Evolutionary conservation across 129 eudicot species (phyloP), one percentile per base, ranked within the genome.

Genomic region (Flaveria bidentis): DNA sequence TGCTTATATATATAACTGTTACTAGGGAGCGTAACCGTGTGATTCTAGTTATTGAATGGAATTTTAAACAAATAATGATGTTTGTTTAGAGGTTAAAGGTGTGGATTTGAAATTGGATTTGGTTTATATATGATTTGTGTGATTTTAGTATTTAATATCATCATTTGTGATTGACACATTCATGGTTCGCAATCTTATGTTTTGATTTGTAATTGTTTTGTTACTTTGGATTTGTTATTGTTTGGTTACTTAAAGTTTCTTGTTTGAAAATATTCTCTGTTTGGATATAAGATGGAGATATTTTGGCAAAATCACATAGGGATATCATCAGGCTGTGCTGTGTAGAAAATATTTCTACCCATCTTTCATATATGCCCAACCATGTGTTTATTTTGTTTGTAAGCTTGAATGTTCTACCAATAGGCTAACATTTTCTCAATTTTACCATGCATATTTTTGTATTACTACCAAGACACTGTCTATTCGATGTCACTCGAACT

Each of bases 61-160:
- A 42, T 42, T 67, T 41, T 67, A 36, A 67, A 67, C 53, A 42
- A 67, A 41, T 44, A 58, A 47, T 55, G 18, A 53, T 39, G 65
- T 36, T 73, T 58, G 67, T 73, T 26, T 73, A 53, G 67, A 73
- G 26, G 1, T 33, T 28, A n/a, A 5, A 62, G 15, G 63, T 56
- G 67, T 73, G 67, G 77, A 56, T 55, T 73, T 56, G 8, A 55
- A 12, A 18, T 73, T 39, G 53, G 52, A 33, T 73, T 39, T 39
- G 77, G 56, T 68, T 20, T 68, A 44, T 44, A 20, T n/a, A 39
- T 71, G 50, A 52, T n/a, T 56, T 55, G 67, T 55, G 76, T 73
- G 77, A 44, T 68, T 36, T 55, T 72, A 33, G 53, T 18, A 57
- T 53, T 72, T 50, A 30, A 71, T 50, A 33, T 17, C 23, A 39